These are phyloP conservation scores for Umbelopsis isabellina DNA, from an alignment of 192 early-diverging fungal genomes.

Conservation along the genomic window DNA sequence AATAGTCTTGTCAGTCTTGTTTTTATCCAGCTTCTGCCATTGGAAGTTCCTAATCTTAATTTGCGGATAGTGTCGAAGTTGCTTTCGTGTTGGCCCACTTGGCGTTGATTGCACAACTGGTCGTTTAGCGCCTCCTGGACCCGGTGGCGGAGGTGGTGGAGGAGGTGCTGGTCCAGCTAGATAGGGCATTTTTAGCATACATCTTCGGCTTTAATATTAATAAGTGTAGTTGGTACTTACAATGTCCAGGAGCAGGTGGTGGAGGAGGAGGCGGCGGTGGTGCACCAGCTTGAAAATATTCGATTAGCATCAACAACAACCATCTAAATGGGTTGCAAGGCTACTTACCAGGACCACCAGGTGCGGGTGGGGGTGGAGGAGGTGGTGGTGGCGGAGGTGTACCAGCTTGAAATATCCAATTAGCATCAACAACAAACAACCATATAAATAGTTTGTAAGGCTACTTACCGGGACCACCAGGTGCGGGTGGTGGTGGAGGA, in stretches of 20 bases:
- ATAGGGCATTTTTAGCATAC: background rate
- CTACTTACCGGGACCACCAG: slow-evolving; percentile 5
- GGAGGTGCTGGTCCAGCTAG: slow-evolving; percentile 30
- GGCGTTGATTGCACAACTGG: slow-evolving; percentile 1
- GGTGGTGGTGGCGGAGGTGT: slow-evolving; percentile 31
- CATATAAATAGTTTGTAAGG: too few species aligned
- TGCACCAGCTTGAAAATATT: background rate
- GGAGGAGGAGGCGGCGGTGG: background rate
- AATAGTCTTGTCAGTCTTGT: slow-evolving; percentile 28
- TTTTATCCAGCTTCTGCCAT: slow-evolving; percentile 38
- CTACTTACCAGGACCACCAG: slow-evolving; percentile 2
- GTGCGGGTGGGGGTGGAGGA: slow-evolving; percentile 33
- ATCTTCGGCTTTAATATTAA: too few species aligned
- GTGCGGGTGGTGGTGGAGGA: slow-evolving; percentile 33
- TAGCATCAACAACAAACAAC: too few species aligned
- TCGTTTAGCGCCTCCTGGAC: slow-evolving; percentile 2
- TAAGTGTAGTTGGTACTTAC: background rate
- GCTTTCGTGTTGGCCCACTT: slow-evolving; percentile 27
- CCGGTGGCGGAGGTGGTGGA: slow-evolving; percentile 45
- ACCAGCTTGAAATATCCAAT: too few species aligned
- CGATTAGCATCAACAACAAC: background rate
- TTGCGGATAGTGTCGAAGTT: slow-evolving; percentile 37
- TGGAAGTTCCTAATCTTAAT: slow-evolving; percentile 36
- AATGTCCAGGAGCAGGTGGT: background rate
- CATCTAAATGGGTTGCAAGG: too few species aligned